These are phyloP conservation scores for Hanseniaspora nectarophila DNA, from an alignment of 805 yeast species.

Conservation along the genomic window DNA sequence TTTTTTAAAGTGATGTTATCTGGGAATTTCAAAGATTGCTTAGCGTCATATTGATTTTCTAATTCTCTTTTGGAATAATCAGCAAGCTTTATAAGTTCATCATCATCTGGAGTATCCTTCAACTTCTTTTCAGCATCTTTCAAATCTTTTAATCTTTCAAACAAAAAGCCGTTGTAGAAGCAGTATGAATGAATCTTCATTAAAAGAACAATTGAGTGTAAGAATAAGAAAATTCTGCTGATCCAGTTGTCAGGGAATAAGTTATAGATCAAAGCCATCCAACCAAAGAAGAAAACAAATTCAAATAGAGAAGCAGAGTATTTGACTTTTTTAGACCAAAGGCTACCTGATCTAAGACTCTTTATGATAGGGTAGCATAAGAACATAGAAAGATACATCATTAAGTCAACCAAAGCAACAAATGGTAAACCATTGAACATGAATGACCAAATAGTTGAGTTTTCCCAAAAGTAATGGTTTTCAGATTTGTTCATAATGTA, in stretches of 20 bases:
- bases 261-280: conserved; percentile 46
- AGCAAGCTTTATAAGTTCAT: conserved; percentile 37
- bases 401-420: conserved; percentile 62
- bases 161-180: conserved; percentile 81
- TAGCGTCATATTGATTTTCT: conserved; percentile 38
- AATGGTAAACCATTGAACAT: conserved; percentile 50
- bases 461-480: conserved; percentile 19
- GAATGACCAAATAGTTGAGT: conserved; percentile 45
- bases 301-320: conserved; percentile 48
- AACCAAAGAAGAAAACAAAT: conserved; percentile 39
- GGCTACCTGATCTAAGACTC: conserved; percentile 35
- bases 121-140: conserved; percentile 20
- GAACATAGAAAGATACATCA: conserved; percentile 62
- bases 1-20: conserved; percentile 50
- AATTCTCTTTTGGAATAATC: conserved; percentile 66
- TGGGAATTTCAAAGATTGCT: conserved; percentile 44
- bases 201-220: conserved; percentile 73
- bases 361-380: conserved; percentile 47
- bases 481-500: conserved; percentile 35
- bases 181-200: conserved; percentile 96
- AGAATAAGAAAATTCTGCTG: conserved; percentile 67
- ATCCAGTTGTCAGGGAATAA: conserved; percentile 63
- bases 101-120: conserved; percentile 25
- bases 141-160: conserved; percentile 39
- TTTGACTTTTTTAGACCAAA: conserved; percentile 62